Conservation (phyloP, 2,329 filamentous ascomycete genomes). For the Clonostachys solani region DNA sequence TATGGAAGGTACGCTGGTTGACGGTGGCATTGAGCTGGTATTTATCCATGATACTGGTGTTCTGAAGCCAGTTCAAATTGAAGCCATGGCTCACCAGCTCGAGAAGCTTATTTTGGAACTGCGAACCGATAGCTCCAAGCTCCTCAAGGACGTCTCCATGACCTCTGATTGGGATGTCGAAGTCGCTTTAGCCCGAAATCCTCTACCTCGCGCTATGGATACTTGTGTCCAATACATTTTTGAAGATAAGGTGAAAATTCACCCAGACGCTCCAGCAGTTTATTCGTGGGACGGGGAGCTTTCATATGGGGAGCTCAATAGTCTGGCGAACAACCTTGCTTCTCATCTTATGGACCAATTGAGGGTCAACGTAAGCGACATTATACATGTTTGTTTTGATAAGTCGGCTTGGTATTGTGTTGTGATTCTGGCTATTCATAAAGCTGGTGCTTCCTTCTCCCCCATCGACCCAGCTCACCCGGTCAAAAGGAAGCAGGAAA, state of each 20-base stretch:
- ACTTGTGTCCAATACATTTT: neutral
- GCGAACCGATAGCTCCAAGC: conserved; percentile 6
- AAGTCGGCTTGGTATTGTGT: conserved; percentile 10
- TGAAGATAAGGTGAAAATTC: neutral
- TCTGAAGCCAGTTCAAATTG: neutral
- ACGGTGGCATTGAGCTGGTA: neutral
- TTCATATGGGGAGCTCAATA: neutral
- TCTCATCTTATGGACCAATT: neutral
- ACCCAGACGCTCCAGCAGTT: neutral
- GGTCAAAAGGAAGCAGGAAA: neutral
- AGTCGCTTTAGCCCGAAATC: neutral
- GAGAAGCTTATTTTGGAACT: conserved; percentile 4
- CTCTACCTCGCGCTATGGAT: neutral
- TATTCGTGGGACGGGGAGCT: neutral
- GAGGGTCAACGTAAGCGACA: conserved; percentile 4
- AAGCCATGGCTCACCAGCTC: conserved; percentile 2
- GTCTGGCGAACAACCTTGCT: neutral
- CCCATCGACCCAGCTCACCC: conserved; percentile 9
- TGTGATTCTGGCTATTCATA: conserved; percentile 12
- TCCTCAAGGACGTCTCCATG: neutral
- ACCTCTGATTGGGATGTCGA: neutral
- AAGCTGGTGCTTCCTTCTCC: conserved; percentile 14
- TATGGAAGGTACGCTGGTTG: neutral
- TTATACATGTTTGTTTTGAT: conserved; percentile 12
- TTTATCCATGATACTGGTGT: conserved; percentile 1